phyloP scores from a whole-genome alignment of 139 green algal genomes.

The Chlorella sp. region DNA sequence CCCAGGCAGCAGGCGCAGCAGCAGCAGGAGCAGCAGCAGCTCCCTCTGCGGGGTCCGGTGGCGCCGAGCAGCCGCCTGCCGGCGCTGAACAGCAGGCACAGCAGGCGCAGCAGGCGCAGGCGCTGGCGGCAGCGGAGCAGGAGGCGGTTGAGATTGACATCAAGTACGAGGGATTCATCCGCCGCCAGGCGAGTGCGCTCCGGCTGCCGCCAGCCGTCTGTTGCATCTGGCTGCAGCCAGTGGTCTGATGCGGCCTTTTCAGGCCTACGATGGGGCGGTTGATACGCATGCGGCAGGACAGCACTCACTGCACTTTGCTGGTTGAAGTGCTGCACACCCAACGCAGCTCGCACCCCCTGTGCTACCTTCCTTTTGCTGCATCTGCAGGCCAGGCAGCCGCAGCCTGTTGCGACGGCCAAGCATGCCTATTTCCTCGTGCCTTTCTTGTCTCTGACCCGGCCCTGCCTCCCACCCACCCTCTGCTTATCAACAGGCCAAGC shows the following conservation, averaged over 20 bases:
- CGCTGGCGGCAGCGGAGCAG: slow-evolving; percentile 63
- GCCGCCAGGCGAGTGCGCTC: slow-evolving; percentile 73
- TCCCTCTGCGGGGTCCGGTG: not conserved
- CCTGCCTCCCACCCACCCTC: not conserved
- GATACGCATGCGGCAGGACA: no score
- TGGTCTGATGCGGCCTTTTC: no score
- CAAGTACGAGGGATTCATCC: slow-evolving; percentile 98
- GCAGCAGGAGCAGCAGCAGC: not conserved
- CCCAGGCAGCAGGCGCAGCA: not conserved
- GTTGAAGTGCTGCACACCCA: no score
- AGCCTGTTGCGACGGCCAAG: no score
- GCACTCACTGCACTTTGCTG: no score
- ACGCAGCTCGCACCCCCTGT: no score
- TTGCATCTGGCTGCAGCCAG: no score
- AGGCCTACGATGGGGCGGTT: no score
- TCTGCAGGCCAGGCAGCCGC: no score
- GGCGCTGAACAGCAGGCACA: not conserved
- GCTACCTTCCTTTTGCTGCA: not conserved
- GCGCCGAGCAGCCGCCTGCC: not conserved
- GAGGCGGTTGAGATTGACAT: slow-evolving; percentile 95
- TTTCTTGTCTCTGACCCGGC: no score
- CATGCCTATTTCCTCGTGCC: no score
- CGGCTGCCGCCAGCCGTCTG: no score
- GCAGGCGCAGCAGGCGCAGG: not conserved
- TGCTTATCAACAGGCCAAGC: slow-evolving; percentile 45